Evolutionary conservation across 805 yeast species (phyloP), one percentile per base, ranked within the genome.

Genomic region (Metschnikowia proteae): DNA sequence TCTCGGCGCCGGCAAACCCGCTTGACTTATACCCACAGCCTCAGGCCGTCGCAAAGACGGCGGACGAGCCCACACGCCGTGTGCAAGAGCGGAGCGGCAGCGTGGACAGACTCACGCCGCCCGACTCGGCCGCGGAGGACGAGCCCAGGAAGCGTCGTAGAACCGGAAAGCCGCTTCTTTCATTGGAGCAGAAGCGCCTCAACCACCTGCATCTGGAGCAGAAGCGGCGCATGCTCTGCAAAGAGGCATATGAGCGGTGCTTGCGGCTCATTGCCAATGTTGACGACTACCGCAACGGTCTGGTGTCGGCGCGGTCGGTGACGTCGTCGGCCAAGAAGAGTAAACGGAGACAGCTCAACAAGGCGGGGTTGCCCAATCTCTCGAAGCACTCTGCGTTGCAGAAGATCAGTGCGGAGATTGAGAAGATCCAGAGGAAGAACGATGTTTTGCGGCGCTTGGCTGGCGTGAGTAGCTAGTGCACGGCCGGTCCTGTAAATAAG

Each of bases 351-450:
- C 70, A 69, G 49, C 59, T 71, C 43, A 70, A 64, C 48, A 73
- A 72, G 57, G 74, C 71, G 35, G 77, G 77, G 7, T 67, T 73
- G 55, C 77, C 77, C 22, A 73, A 73, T 55, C 65, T 73, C 51
- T 67, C 72, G 23, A 73, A 73, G 56, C 75, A 70, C 57, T 65
- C 68, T 47, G 76, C 77, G 2, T 67, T 73, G 56, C 60, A 64
- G 45, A 65, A 70, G 51, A 71, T 73, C 31, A 65, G 72, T 51
- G 56, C 62, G 36, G 77, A 73, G 55, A 72, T 73, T 40, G 52
- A 57, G 17, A 61, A 63, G 52, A 66, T 73, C 30, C 62, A 66
- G 51, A 31, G 46, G 40, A 63, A 65, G 54, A 73, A 73, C 54
- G 70, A 64, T 11, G 56, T 53, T 34, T 62, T 73, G 53, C 65